Evolutionary conservation across 2,329 filamentous ascomycete species (phyloP).

Genomic region (Trichoderma gracile): DNA sequence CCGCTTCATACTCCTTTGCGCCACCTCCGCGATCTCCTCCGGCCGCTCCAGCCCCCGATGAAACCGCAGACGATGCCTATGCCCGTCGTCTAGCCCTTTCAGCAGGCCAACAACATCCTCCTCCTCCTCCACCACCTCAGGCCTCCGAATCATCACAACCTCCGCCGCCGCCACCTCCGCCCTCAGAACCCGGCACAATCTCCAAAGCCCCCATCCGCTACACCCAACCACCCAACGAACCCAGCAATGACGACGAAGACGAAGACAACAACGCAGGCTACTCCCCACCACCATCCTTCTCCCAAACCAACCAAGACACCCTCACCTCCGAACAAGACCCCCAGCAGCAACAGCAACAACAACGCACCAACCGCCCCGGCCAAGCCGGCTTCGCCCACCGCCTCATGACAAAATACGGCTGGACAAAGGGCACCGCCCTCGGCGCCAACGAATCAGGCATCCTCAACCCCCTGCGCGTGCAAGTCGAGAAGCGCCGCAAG

Average conservation of each 20-base stretch:
- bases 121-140: conserved; percentile 39
- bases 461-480: conserved; percentile 75
- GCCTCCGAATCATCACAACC: conserved; percentile 37
- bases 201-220: conserved; percentile 79
- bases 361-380: conserved; percentile 68
- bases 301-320: conserved; percentile 43
- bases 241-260: conserved; percentile 37
- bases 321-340: conserved; percentile 38
- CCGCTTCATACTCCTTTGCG: conserved; percentile 56
- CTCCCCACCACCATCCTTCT: conserved; percentile 50
- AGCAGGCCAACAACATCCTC: conserved; percentile 41
- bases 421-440: conserved; percentile 83
- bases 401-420: conserved; percentile 91
- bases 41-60: conserved; percentile 54
- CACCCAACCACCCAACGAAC: conserved; percentile 38
- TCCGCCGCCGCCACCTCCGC: conserved; percentile 36
- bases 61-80: conserved; percentile 70
- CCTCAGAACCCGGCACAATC: conserved; percentile 55
- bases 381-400: conserved; percentile 84
- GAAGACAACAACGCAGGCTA: conserved; percentile 46
- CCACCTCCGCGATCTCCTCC: conserved; percentile 55
- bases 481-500: conserved; percentile 84
- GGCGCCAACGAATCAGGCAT: conserved; percentile 83
- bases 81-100: conserved; percentile 62
- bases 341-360: conserved; percentile 40